Evolutionary conservation across 441 rosid genomes (phyloP).

Genomic region (Aquilaria agallochum): DNA sequence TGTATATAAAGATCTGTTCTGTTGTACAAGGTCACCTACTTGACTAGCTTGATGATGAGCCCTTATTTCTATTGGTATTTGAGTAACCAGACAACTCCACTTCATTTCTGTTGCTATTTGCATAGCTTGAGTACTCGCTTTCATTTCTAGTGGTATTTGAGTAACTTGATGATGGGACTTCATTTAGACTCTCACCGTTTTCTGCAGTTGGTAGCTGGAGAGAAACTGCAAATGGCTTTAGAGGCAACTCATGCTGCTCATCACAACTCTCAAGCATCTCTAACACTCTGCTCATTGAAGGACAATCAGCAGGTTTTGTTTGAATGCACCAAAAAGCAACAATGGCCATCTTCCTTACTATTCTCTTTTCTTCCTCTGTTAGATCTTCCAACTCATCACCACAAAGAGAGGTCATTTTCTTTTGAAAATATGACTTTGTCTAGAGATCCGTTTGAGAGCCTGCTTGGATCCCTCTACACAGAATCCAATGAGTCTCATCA

Average conservation of each 20-base stretch:
- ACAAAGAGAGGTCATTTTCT: conserved; percentile 9
- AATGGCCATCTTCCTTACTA: conserved; percentile 3
- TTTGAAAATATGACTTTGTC: conserved; percentile 24
- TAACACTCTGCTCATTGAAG: conserved; percentile 15
- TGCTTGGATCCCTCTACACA: conserved; percentile 32
- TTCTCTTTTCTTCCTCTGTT: background rate
- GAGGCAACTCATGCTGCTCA: conserved; percentile 6
- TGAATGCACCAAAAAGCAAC: conserved; percentile 20
- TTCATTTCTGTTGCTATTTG: no score
- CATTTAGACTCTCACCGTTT: no score
- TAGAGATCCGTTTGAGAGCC: conserved; percentile 31
- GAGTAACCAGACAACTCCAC: no score
- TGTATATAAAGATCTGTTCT: no score
- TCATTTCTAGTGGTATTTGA: no score
- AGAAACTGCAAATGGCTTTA: conserved; percentile 10
- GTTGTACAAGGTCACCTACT: no score
- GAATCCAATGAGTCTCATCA: conserved; percentile 24
- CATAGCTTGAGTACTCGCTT: no score
- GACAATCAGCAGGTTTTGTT: conserved; percentile 5
- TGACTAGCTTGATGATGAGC: no score
- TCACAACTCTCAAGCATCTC: conserved; percentile 15
- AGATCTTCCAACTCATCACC: background rate
- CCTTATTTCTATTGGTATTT: no score
- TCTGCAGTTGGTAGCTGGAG: background rate
- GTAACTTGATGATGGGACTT: no score